Evolutionary conservation across 2,329 filamentous ascomycete species (phyloP).

Genomic region (Exophiala spinifera): DNA sequence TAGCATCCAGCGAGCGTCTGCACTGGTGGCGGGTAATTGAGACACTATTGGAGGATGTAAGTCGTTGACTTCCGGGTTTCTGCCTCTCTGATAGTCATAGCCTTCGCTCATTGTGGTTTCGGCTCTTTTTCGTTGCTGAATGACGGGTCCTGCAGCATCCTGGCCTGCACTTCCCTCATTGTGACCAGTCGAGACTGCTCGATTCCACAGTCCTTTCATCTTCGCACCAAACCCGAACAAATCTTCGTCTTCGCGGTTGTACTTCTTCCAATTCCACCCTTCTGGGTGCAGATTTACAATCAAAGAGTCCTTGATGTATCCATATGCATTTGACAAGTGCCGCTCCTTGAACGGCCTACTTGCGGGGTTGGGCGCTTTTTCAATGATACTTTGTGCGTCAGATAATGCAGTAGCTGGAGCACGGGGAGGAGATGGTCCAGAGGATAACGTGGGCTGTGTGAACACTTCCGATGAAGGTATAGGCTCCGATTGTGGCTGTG

Average conservation of each 20-base stretch:
- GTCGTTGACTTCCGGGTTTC: conserved; percentile 76
- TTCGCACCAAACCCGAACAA: conserved; percentile 61
- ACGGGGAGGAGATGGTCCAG: conserved; percentile 1
- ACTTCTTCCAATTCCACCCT: conserved; percentile 73
- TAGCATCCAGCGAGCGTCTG: conserved; percentile 84
- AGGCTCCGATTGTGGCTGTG: conserved; percentile 1
- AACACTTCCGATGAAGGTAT: conserved; percentile 7
- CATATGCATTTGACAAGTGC: conserved; percentile 78
- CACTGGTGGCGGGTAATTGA: conserved; percentile 65
- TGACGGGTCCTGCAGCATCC: background rate
- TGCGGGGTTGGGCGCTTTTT: conserved; percentile 64
- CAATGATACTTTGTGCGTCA: background rate
- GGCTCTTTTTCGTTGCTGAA: conserved; percentile 35
- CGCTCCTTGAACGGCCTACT: conserved; percentile 80
- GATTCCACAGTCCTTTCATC: conserved; percentile 27
- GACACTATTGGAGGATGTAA: conserved; percentile 81
- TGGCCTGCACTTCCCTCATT: conserved; percentile 7
- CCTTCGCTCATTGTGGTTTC: conserved; percentile 44
- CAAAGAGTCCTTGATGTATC: conserved; percentile 55
- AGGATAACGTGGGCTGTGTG: conserved; percentile 3
- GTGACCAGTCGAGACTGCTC: conserved; percentile 9
- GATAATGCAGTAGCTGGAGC: background rate
- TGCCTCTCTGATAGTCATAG: conserved; percentile 54
- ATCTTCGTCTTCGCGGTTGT: conserved; percentile 84
- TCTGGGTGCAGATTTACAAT: conserved; percentile 48